Conservation (phyloP, 2,329 filamentous ascomycete species). For the Cordyceps tenuipes region DNA sequence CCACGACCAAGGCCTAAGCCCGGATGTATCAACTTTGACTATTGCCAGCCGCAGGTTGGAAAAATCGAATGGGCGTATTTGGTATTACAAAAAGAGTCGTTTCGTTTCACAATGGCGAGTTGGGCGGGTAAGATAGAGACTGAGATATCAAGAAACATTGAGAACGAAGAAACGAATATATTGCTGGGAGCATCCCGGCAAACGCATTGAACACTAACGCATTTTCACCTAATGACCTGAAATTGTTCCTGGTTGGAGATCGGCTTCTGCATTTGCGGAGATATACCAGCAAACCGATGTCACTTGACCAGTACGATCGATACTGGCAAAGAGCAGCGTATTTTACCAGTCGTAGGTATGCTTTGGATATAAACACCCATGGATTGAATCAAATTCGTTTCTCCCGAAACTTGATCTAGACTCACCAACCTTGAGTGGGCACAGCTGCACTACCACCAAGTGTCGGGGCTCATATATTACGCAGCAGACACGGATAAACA, state of each 20-base stretch:
- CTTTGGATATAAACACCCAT: no score
- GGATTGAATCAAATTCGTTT: no score
- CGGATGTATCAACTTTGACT: constrained; percentile 1
- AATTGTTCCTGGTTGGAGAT: not conserved
- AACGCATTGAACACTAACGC: constrained; percentile 1
- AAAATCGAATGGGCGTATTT: constrained; percentile 9
- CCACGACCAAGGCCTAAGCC: constrained; percentile 26
- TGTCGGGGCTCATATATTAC: no score
- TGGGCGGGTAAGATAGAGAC: constrained; percentile 8
- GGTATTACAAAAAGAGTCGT: constrained; percentile 8
- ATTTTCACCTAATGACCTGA: not conserved
- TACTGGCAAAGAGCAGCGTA: no score
- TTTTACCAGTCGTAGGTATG: no score
- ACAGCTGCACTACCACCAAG: no score
- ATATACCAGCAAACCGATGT: not conserved
- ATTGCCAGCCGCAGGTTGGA: constrained; percentile 8
- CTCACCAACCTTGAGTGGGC: no score
- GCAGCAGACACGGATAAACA: no score
- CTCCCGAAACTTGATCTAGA: no score
- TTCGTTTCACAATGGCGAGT: constrained; percentile 4
- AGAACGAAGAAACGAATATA: constrained; percentile 3
- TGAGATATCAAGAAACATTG: not conserved
- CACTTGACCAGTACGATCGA: not conserved
- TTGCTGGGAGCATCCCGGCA: constrained; percentile 7
- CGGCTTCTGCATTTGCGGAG: not conserved